These are phyloP conservation scores for Pseudocercospora crystallina DNA, from an alignment of 2,329 filamentous ascomycete species.

Conservation along the genomic window DNA sequence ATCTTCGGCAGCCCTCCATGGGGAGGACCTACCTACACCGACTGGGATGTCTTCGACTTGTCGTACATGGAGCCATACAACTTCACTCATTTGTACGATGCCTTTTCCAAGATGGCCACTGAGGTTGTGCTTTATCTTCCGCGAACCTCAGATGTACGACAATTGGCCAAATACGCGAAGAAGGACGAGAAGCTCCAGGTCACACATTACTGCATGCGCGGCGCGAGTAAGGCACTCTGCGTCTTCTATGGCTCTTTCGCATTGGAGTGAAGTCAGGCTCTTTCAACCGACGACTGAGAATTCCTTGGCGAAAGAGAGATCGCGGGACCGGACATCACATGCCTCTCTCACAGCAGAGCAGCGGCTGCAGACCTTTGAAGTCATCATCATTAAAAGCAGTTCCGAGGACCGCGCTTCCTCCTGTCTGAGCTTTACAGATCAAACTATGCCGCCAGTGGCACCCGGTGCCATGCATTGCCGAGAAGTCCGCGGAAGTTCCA, in stretches of 20 bases:
- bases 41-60: slow-evolving; percentile 75
- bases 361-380: too few species aligned
- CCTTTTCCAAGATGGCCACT: slow-evolving; percentile 55
- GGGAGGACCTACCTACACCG: slow-evolving; percentile 67
- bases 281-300: too few species aligned
- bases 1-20: slow-evolving; percentile 74
- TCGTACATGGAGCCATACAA: slow-evolving; percentile 86
- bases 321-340: too few species aligned
- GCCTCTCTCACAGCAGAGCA: too few species aligned
- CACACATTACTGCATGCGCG: slow-evolving; percentile 87
- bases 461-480: slow-evolving; percentile 66
- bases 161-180: slow-evolving; percentile 59
- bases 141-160: slow-evolving; percentile 76
- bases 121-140: slow-evolving; percentile 78
- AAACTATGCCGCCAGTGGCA: slow-evolving; percentile 32
- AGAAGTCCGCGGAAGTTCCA: slow-evolving; percentile 66
- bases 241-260: slow-evolving; percentile 57
- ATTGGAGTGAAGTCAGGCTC: slow-evolving; percentile 5
- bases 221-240: slow-evolving; percentile 76
- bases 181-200: slow-evolving; percentile 63
- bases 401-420: too few species aligned
- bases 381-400: too few species aligned
- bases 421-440: neutral
- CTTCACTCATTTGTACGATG: slow-evolving; percentile 60
- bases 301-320: too few species aligned